Evolutionary conservation across 2,329 filamentous ascomycete species (phyloP).

Genomic region (Ophiostoma quercus): DNA sequence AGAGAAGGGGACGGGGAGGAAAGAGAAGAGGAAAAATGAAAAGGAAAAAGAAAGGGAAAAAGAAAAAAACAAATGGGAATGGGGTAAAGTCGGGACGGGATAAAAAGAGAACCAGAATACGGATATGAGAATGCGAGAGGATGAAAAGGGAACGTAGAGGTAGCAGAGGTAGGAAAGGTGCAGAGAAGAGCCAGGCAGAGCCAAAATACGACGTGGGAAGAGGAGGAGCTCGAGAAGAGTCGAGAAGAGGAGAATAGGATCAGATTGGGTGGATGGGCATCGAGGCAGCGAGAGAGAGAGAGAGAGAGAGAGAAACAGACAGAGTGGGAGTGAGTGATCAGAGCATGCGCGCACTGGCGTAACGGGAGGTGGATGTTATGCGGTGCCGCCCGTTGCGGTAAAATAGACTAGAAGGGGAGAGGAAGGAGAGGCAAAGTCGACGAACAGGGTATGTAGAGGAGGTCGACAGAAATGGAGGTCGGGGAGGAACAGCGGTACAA

Average conservation of each 20-base stretch:
- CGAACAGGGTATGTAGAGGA: background rate
- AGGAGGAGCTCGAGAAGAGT: background rate
- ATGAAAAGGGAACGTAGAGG: background rate
- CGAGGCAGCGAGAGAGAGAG: too few species aligned
- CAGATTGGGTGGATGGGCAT: background rate
- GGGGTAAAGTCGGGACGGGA: constrained; percentile 2
- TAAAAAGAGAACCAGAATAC: background rate
- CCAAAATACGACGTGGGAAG: background rate
- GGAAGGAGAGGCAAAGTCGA: constrained; percentile 9
- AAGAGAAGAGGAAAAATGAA: background rate
- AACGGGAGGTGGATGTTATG: constrained; percentile 6
- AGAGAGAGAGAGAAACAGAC: background rate
- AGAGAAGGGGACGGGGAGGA: background rate
- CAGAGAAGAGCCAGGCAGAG: too few species aligned
- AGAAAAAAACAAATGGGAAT: background rate
- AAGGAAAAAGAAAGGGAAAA: constrained; percentile 1
- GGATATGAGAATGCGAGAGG: background rate
- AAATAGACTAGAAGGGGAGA: constrained; percentile 9
- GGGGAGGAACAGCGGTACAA: background rate
- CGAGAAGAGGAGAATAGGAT: background rate
- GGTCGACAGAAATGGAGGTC: background rate
- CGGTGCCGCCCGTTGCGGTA: constrained; percentile 17
- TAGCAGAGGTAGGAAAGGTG: background rate
- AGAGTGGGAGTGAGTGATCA: background rate
- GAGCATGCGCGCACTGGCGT: constrained; percentile 8